Evolutionary conservation across 108 stramenopile genomes (phyloP), one percentile per base, ranked within the genome.

Genomic region (Aurantiochytrium sp.): DNA sequence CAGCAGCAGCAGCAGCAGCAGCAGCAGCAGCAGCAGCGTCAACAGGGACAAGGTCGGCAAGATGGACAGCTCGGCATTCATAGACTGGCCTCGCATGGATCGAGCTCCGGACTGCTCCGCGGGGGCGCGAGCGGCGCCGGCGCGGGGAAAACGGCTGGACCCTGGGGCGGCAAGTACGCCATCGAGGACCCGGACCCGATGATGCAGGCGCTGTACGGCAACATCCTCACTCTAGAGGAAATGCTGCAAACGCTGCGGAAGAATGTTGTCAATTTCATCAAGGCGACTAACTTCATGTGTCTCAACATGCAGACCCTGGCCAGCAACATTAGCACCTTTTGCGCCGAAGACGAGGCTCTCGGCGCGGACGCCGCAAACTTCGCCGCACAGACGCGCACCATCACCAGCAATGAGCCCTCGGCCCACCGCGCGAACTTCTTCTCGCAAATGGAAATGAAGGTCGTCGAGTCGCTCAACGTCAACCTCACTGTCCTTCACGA

Each of bases 291-390:
- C 30, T 81, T 81, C 24, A 41, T 81, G 39, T 41, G 73, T 30
- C n/a, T 81, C 24, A 81, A 48, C 45, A 81, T 81, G 73, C 73
- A 81, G 12, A 81, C 73, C 6, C 42, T 81, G 21, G 73, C 73
- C 73, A 48, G 42, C 2, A 81, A 81, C 45, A 81, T 81, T n/a
- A 24, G 27, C 45, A 48, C 42, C 6, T 81, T 81, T 48, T 81
- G 73, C 73, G 39, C 73, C 50, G 73, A 41, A 48, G 73, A 81
- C 39, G 73, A 81, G n/a, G 73, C 73, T n/a, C 73, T 81, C 42
- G 42, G 73, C 30, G 73, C 27, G 12, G 73, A 81, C 45, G 39
- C 73, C 1, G 17, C 39, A 3, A 6, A 24, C 6, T 81, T 81
- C 45, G n/a, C 45, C 12, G 15, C 73, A 24, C 42, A 41, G 30